Evolutionary conservation across 495 filamentous ascomycete genomes (phyloP), one percentile per base, ranked within the genome.

Genomic region (Penicillium canescens): DNA sequence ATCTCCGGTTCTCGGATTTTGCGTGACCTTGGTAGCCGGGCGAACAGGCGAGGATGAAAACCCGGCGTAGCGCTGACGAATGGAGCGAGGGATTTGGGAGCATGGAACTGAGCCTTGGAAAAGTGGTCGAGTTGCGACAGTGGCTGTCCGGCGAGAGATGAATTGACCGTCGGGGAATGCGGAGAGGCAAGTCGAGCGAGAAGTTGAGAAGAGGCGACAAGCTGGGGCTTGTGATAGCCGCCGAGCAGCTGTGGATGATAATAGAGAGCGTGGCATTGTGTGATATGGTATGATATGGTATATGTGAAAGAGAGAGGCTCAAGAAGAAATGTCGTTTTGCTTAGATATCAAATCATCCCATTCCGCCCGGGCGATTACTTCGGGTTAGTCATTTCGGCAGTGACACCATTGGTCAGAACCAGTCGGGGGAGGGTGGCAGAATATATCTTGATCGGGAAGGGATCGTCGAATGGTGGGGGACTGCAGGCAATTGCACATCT

Each of bases 1-100:
- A 7, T 92, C 88, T 59, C 66, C 64, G 46, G 63, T 60, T 55
- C 68, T 64, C 53, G 71, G 71, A 31, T 76, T 76, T 46, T 72
- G 71, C 42, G 56, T 39, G 13, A 73, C 63, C 52, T 67, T 66
- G 31, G 70, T 62, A 23, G 64, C 66, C 6, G 57, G 49, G 6
- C 66, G 64, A 39, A 62, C 18, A 23, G 68, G 40, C 14, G 73
- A 69, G 23, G 73, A 58, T 26, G 73, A 73, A 28, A 76, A 76
- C 3, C 42, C 42, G 7, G 65, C 60, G 51, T 48, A 44, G 21
- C 55, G 55, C 16, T 65, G 61, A n/a, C 53, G 57, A 18, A 54
- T 35, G 12, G 26, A 47, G 14, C 28, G 40, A 12, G 14, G 31
- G 1, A 40, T 7, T 3, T 36, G 45, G 1, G 35, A 41, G 21